Conservation (phyloP, 345 rosid genomes). For the Rhizophora apiculata region DNA sequence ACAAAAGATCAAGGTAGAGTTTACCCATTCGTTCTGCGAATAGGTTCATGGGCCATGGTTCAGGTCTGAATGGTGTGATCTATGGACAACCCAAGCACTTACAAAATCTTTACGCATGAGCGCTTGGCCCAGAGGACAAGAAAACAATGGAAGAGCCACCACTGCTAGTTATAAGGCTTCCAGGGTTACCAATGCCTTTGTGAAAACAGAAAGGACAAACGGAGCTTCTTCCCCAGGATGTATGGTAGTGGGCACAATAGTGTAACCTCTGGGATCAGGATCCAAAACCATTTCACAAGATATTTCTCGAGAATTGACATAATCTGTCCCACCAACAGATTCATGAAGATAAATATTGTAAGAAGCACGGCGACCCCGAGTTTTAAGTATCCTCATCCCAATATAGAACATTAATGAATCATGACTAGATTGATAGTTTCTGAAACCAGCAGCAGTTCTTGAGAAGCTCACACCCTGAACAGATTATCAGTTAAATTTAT, state of each 20-base stretch:
- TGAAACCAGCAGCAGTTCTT: constrained; percentile 89
- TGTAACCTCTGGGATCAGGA: constrained; percentile 99
- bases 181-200: constrained; percentile 54
- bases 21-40: neutral
- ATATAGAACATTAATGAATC: constrained; percentile 94
- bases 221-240: constrained; percentile 99
- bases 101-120: constrained; percentile 20
- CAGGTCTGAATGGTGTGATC: neutral
- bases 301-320: constrained; percentile 98
- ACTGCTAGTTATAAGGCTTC: constrained; percentile 56
- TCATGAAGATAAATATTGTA: constrained; percentile 94
- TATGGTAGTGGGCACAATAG: constrained; percentile 96
- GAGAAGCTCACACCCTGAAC: constrained; percentile 96
- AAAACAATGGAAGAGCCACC: constrained; percentile 4
- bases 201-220: constrained; percentile 92
- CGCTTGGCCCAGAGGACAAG: constrained; percentile 24
- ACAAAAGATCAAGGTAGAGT: neutral
- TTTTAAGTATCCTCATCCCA: constrained; percentile 97
- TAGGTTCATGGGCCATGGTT: neutral
- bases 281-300: constrained; percentile 99
- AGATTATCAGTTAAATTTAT: too few relatives aligned
- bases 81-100: neutral
- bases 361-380: constrained; percentile 95
- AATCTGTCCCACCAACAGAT: constrained; percentile 99
- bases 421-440: constrained; percentile 90